Evolutionary conservation across 2,329 filamentous ascomycete genomes (phyloP).

Genomic region (Colletotrichum scovillei): DNA sequence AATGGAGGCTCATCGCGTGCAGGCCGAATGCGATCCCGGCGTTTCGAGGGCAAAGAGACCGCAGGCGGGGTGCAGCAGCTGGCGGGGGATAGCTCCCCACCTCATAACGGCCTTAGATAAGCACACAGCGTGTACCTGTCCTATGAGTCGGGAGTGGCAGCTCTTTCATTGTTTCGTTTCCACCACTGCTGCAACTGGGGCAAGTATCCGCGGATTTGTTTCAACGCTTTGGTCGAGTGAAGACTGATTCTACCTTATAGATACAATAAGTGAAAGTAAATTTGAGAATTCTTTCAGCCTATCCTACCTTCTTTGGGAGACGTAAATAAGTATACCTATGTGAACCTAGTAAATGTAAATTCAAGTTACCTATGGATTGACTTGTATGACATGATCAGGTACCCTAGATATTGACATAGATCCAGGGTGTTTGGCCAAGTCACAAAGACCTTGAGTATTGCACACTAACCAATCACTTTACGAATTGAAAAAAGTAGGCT

Average conservation of each 20-base stretch:
- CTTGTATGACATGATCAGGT: too few relatives aligned
- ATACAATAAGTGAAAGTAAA: neutral
- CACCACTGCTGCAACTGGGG: neutral
- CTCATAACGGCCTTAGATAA: neutral
- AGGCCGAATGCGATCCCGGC: conserved; percentile 5
- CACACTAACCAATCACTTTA: too few relatives aligned
- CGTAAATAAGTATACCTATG: too few relatives aligned
- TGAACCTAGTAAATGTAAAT: neutral
- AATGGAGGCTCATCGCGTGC: neutral
- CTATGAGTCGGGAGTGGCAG: neutral
- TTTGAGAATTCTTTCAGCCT: neutral
- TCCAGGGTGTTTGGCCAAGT: too few relatives aligned
- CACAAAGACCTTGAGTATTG: too few relatives aligned
- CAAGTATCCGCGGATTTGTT: neutral
- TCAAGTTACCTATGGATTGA: neutral
- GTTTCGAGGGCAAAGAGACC: neutral
- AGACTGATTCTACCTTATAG: too few relatives aligned
- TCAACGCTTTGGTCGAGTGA: neutral
- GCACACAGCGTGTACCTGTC: neutral
- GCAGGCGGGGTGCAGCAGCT: conserved; percentile 27
- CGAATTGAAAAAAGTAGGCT: neutral
- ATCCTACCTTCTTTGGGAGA: too few relatives aligned
- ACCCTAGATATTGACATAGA: too few relatives aligned
- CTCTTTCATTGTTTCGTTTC: neutral
- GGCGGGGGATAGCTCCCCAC: conserved; percentile 29